Base-by-base conservation (phyloP, 768 basidiomycete species). In the Collybiopsis confluens region DNA sequence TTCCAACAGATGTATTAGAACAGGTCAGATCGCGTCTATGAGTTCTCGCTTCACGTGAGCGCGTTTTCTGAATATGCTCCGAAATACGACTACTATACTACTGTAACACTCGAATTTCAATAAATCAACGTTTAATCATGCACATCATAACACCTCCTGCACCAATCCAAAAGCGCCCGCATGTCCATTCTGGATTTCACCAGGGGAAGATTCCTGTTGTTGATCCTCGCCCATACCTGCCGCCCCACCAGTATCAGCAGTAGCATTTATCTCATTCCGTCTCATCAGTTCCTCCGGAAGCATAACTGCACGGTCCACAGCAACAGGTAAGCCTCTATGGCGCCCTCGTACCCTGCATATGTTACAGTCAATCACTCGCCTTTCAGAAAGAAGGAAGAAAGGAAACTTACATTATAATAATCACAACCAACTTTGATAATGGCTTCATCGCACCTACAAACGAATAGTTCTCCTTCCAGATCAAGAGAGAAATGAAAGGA, bases 351-450 rank as follows among this genome's bases (percentile, higher is more conserved):
- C 68, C 77, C 77, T 79, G 51, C 7, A 44, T 46, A 26, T 26
- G 28, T 36, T 26, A 20, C 37, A 9, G 33, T 28, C 44, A 30
- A 52, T 45, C 3, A 44, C 44, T 38, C 45, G 30, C 23, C 24
- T 4, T 28, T 20, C 5, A 16, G 16, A 18, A 41, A 36, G 15
- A 2, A 2, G 15, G 16, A 41, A 28, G 18, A 42, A 18, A 45
- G 10, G 38, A n/a, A 16, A 40, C 70, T 46, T 41, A 80, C 90
- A 93, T 92, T 55, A 92, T 83, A 18, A 78, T 71, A 48, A 81
- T 80, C 36, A 91, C 66, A 11, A 92, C 79, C 4, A 92, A 65
- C 65, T 90, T 92, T 2, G 87, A 88, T 2, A 90, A 64, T 0
- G 80, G 78, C 7, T 72, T 69, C 62, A 89, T 77, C 0, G 80